These are phyloP conservation scores for Ulota crispa DNA, from an alignment of 225 moss, liverwort and hornwort genomes.

Conservation along the genomic window DNA sequence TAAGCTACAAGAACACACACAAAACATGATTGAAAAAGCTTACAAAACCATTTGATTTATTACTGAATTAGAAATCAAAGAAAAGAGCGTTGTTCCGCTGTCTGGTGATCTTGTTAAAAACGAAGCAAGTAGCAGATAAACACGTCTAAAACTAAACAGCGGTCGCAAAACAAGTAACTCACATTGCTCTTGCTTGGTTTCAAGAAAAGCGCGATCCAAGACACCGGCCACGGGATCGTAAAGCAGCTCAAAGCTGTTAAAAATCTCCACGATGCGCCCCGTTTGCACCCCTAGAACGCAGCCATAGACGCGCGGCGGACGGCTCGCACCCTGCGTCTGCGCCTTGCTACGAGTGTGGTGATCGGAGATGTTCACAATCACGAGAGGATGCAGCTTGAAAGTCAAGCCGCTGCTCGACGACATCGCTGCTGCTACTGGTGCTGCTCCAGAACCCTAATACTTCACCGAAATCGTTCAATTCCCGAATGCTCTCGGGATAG, in stretches of 20 bases:
- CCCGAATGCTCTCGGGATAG: not conserved
- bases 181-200: slow-evolving; percentile 99
- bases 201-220: slow-evolving; percentile 86
- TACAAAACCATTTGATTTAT: not conserved
- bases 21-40: not conserved
- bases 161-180: slow-evolving; percentile 10
- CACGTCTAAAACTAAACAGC: not conserved
- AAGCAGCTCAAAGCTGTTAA: slow-evolving; percentile 95
- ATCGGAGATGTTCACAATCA: slow-evolving; percentile 96
- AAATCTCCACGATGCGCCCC: slow-evolving; percentile 91
- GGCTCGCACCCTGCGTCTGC: slow-evolving; percentile 50
- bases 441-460: slow-evolving; percentile 9
- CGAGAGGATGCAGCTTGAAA: slow-evolving; percentile 95
- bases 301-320: slow-evolving; percentile 78
- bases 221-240: slow-evolving; percentile 60
- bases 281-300: slow-evolving; percentile 96
- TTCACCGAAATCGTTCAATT: not conserved
- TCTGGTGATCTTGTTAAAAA: not conserved
- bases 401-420: slow-evolving; percentile 98
- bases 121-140: not conserved
- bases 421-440: slow-evolving; percentile 45
- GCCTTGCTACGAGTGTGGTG: slow-evolving; percentile 94
- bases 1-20: not conserved
- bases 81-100: not conserved
- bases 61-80: not conserved